phyloP scores from a whole-genome alignment of 163 green algal species.

The Volvox carteri region DNA sequence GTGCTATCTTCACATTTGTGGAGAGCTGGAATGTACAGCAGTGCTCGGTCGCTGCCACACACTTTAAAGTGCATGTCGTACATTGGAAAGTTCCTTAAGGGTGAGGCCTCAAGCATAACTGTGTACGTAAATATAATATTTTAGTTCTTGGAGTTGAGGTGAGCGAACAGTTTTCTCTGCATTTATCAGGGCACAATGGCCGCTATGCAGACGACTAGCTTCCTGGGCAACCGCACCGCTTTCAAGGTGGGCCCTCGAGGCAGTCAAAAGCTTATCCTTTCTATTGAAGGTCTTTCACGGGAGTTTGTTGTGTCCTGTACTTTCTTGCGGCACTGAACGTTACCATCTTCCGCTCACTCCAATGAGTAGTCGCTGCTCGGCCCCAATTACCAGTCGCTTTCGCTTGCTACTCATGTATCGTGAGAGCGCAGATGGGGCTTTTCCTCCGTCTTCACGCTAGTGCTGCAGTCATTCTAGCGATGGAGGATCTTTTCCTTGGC shows the following conservation, averaged over 20 bases:
- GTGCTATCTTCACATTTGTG: too few species aligned
- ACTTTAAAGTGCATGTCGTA: conserved; percentile 21
- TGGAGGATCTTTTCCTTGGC: background rate
- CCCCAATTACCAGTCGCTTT: background rate
- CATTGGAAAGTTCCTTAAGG: conserved; percentile 25
- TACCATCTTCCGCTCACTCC: background rate
- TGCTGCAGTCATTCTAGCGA: background rate
- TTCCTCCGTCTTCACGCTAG: background rate
- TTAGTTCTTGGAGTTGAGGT: background rate
- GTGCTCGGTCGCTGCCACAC: background rate
- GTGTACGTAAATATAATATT: background rate
- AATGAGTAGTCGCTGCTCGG: background rate
- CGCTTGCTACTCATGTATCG: background rate
- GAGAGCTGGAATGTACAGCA: too few species aligned
- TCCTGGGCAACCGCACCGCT: conserved; percentile 37
- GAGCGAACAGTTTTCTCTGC: background rate
- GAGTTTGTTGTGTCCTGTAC: background rate
- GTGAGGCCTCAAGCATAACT: background rate
- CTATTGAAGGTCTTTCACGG: background rate
- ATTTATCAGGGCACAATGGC: conserved; percentile 15
- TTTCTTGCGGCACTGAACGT: background rate
- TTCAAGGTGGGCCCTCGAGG: conserved; percentile 15
- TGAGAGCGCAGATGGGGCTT: background rate
- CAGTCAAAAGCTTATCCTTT: background rate
- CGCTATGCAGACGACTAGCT: conserved; percentile 38